Evolutionary conservation across 2,329 filamentous ascomycete species (phyloP), one percentile per base, ranked within the genome.

Genomic region (Plectosphaerella sp.): DNA sequence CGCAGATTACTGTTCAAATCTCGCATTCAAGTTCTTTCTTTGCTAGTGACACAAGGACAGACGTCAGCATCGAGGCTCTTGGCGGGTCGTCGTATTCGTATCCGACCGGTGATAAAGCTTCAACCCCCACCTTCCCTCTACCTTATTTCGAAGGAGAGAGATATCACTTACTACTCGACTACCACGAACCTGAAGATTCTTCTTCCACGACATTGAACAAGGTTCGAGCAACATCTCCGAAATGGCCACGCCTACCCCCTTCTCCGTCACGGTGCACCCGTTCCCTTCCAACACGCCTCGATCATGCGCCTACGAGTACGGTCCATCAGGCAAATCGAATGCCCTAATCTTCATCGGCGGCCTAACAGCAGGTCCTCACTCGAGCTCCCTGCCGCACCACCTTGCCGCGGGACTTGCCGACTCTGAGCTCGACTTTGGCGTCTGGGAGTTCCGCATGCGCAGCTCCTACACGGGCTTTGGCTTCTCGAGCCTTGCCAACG

Each of bases 311-410:
- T 80, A 79, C 55, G 77, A 80, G 59, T 59, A 68, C 18, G 75
- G 76, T 18, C 62, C 64, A 16, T 43, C 57, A 10, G 60, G 67
- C 37, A 66, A 72, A 52, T 70, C 64, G 47, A 83, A 89, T 67
- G 84, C 82, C 2, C 67, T 90, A 48, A 66, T 91, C 55, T 88
- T 87, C 69, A 77, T 90, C 57, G 86, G 84, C 54, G 88, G 88
- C 39, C 77, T 91, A 12, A 78, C 78, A 35, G 87, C 89, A 65
- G 86, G 86, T 3, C 80, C 86, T 52, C 80, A 87, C 54, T 84
- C 82, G 0, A 76, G 86, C 10, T 70, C 76, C 1, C 88, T 86
- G 54, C 68, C 75, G 48, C 72, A 73, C 4, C 61, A 64, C 1
- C 66, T 83, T 50, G 76, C 78, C n/a, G 62, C 67, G 25, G 64